Conservation (phyloP, 2,329 filamentous ascomycete species). For the Coniochaeta sp. region DNA sequence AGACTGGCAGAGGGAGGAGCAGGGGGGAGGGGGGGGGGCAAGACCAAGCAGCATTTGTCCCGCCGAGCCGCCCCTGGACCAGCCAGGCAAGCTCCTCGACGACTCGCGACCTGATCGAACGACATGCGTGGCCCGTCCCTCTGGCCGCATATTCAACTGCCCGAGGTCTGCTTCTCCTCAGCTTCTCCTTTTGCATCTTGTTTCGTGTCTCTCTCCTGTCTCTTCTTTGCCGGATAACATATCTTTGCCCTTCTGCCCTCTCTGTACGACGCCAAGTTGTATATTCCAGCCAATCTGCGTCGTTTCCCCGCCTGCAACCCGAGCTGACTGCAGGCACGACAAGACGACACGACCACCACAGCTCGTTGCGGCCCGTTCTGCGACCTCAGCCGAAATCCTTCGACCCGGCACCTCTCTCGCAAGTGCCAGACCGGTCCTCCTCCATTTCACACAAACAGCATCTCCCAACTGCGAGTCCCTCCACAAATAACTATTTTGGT, state of each 20-base stretch:
- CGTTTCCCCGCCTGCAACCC: neutral
- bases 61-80: constrained; percentile 5
- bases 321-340: neutral
- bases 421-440: neutral
- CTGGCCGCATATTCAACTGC: constrained; percentile 20
- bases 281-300: constrained; percentile 2
- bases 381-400: constrained; percentile 2
- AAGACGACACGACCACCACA: neutral
- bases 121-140: constrained; percentile 13
- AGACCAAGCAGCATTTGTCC: too few relatives aligned
- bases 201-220: neutral
- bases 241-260: neutral
- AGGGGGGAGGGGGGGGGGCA: too few relatives aligned
- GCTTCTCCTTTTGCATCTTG: neutral
- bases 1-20: neutral
- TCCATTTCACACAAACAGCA: neutral
- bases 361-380: constrained; percentile 2
- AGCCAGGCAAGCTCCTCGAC: constrained; percentile 8
- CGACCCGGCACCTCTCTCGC: neutral
- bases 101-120: constrained; percentile 7
- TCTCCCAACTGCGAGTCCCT: neutral
- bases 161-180: constrained; percentile 8
- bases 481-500: constrained; percentile 2
- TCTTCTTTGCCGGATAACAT: neutral
- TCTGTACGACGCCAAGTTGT: neutral